phyloP scores from a whole-genome alignment of 208 protist species.

The Wallacemonas sp. region DNA sequence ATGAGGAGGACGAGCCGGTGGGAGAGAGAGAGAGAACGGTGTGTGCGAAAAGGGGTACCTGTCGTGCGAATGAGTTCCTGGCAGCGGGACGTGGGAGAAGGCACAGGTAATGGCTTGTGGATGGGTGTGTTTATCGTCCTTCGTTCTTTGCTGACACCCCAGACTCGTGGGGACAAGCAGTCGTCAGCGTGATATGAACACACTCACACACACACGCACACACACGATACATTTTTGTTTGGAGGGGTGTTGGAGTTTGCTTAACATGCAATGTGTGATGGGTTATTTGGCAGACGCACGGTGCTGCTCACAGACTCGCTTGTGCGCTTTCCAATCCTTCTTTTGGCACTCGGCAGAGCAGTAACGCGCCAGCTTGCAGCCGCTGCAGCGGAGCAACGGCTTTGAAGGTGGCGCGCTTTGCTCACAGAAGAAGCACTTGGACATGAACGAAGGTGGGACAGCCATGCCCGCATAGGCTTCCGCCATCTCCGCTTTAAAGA shows the following conservation, averaged over 20 bases:
- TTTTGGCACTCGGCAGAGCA: conserved; percentile 62
- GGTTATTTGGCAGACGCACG: background rate
- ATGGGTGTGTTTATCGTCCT: too few relatives aligned
- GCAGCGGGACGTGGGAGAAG: background rate
- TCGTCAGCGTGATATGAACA: too few relatives aligned
- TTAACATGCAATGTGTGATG: background rate
- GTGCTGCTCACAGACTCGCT: conserved; percentile 38
- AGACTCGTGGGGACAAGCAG: too few relatives aligned
- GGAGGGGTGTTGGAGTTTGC: background rate
- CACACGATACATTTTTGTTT: too few relatives aligned
- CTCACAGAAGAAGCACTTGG: conserved; percentile 46
- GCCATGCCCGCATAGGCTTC: conserved; percentile 18
- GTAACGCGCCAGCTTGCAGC: conserved; percentile 73
- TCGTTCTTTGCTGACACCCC: too few relatives aligned
- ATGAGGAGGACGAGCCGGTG: background rate
- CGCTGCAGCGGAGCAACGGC: conserved; percentile 52
- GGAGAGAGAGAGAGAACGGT: background rate
- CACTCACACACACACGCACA: background rate
- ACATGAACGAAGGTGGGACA: conserved; percentile 11
- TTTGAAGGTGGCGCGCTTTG: background rate
- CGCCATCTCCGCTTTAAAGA: conserved; percentile 51
- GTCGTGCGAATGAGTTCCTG: background rate
- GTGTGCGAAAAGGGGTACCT: background rate
- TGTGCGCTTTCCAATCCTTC: conserved; percentile 59
- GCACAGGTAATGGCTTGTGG: too few relatives aligned